phyloP scores from a whole-genome alignment of 192 early-diverging fungal species.

The Rhizophagus sp. region DNA sequence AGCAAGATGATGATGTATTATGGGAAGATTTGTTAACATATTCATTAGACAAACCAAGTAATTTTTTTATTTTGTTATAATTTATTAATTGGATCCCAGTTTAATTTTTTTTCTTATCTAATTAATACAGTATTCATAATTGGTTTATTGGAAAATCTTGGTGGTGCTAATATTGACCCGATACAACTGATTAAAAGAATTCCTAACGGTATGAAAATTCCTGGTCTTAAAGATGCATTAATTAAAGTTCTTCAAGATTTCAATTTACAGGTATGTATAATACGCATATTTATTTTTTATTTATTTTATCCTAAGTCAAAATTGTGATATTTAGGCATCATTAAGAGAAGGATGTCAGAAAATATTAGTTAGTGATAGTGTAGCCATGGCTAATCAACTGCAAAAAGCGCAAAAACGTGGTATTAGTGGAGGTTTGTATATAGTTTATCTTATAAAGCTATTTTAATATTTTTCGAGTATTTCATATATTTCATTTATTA shows the following conservation, averaged over 20 bases:
- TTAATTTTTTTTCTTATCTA: background rate
- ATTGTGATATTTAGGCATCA: slow-evolving; percentile 58
- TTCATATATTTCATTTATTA: background rate
- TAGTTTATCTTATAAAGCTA: background rate
- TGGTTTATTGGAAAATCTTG: slow-evolving; percentile 85
- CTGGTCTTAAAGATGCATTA: slow-evolving; percentile 77
- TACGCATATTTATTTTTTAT: background rate
- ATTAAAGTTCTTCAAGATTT: slow-evolving; percentile 91
- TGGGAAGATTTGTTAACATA: slow-evolving; percentile 96
- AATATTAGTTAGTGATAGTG: slow-evolving; percentile 86
- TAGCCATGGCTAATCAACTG: slow-evolving; percentile 72
- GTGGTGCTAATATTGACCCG: slow-evolving; percentile 82
- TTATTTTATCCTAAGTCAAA: background rate
- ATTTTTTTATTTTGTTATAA: background rate
- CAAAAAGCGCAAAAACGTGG: slow-evolving; percentile 68
- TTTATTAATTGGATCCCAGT: background rate
- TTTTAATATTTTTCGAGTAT: background rate
- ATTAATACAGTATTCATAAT: slow-evolving; percentile 77
- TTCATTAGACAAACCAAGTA: slow-evolving; percentile 93
- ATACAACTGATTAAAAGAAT: slow-evolving; percentile 78
- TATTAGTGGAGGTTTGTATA: slow-evolving; percentile 50
- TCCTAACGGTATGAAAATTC: slow-evolving; percentile 77
- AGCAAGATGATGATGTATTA: slow-evolving; percentile 92
- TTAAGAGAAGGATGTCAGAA: slow-evolving; percentile 88
- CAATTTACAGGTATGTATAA: slow-evolving; percentile 70